These are phyloP conservation scores for Cladosporium phlei DNA, from an alignment of 2,329 filamentous ascomycete genomes.

Conservation along the genomic window DNA sequence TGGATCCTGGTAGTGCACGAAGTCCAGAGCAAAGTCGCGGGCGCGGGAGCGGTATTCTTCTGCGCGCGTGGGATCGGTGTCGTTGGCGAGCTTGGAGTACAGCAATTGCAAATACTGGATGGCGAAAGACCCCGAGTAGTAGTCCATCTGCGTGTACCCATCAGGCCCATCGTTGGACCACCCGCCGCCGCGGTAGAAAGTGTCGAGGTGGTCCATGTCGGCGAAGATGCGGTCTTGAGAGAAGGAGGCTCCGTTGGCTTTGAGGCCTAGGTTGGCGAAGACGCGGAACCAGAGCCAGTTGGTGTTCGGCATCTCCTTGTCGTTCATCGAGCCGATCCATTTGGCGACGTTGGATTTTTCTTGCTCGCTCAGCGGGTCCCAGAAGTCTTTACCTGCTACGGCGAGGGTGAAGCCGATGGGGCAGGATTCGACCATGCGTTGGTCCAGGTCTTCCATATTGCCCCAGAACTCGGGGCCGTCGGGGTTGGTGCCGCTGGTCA, in stretches of 20 bases:
- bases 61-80: slow-evolving; percentile 60
- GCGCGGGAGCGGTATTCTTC: slow-evolving; percentile 67
- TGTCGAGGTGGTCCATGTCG: slow-evolving; percentile 73
- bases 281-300: slow-evolving; percentile 81
- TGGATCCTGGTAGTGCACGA: slow-evolving; percentile 71
- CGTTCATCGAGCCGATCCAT: slow-evolving; percentile 74
- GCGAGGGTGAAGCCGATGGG: slow-evolving; percentile 71
- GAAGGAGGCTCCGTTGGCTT: slow-evolving; percentile 68
- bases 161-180: slow-evolving; percentile 77
- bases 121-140: slow-evolving; percentile 77
- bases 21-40: slow-evolving; percentile 61
- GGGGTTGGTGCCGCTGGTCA: slow-evolving; percentile 67
- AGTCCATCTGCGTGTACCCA: slow-evolving; percentile 78
- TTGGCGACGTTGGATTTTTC: slow-evolving; percentile 63
- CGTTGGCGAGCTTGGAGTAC: slow-evolving; percentile 66
- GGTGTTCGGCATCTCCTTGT: slow-evolving; percentile 64
- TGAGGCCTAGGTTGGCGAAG: slow-evolving; percentile 73
- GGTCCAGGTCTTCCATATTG: slow-evolving; percentile 68
- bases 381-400: slow-evolving; percentile 60
- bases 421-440: slow-evolving; percentile 82
- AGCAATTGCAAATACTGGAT: slow-evolving; percentile 76
- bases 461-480: slow-evolving; percentile 71
- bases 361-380: slow-evolving; percentile 58
- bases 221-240: slow-evolving; percentile 65
- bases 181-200: slow-evolving; percentile 74